These are phyloP conservation scores for Helianthus annuus DNA, from an alignment of 129 eudicot genomes.

Conservation along the genomic window HanXRQr2.0-SUNRISE NC_035441.2:152183003-152183502, in stretches of 20 bases:
- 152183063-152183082: slow-evolving; percentile 68
- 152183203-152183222: slow-evolving; percentile 80
- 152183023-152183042: slow-evolving; percentile 60
- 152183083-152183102: slow-evolving; percentile 82
- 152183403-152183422: slow-evolving; percentile 96
- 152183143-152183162: slow-evolving; percentile 1
- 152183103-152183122: slow-evolving; percentile 69
- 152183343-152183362: slow-evolving; percentile 47
- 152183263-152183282: slow-evolving; percentile 81
- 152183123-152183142: not conserved
- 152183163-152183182: not conserved
- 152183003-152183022: slow-evolving; percentile 63
- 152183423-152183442: slow-evolving; percentile 47
- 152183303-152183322: slow-evolving; percentile 59
- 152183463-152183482: slow-evolving; percentile 33
- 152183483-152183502: slow-evolving; percentile 30
- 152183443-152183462: slow-evolving; percentile 49
- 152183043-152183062: slow-evolving; percentile 62
- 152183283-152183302: slow-evolving; percentile 79
- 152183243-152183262: slow-evolving; percentile 40
- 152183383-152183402: slow-evolving; percentile 78
- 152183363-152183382: slow-evolving; percentile 43
- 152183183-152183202: slow-evolving; percentile 71
- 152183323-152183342: slow-evolving; percentile 38
- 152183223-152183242: slow-evolving; percentile 41